Conservation (phyloP, 192 early-diverging fungal genomes). For the Podila epicladia region DNA sequence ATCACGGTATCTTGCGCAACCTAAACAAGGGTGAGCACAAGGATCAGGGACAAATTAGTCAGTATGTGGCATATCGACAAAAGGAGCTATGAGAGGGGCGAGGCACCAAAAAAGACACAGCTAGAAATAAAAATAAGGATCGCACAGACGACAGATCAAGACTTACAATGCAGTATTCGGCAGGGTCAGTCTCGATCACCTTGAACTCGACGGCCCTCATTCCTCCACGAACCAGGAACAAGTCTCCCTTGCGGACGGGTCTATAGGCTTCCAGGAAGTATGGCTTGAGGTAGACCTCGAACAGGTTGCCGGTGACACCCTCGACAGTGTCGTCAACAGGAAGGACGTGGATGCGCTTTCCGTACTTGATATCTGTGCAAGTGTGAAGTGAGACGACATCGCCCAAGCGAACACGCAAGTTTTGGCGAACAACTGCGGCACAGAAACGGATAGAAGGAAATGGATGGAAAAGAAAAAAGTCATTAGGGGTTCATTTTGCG, state of each 20-base stretch:
- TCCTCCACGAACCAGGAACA: constrained; percentile 92
- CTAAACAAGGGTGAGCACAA: constrained; percentile 47
- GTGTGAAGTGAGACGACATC: constrained; percentile 97
- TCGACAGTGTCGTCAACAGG: constrained; percentile 99
- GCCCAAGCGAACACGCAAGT: constrained; percentile 94
- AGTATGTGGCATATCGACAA: background rate
- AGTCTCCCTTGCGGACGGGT: constrained; percentile 94
- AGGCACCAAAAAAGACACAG: too few species aligned
- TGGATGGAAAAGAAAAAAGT: constrained; percentile 7
- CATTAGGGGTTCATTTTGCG: background rate
- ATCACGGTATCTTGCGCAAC: constrained; percentile 98
- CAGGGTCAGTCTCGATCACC: constrained; percentile 94
- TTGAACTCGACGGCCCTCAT: constrained; percentile 99
- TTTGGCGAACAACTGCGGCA: constrained; percentile 86
- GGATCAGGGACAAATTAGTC: background rate
- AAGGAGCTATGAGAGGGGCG: background rate
- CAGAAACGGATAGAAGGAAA: background rate
- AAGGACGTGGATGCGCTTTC: constrained; percentile 94
- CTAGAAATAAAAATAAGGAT: background rate
- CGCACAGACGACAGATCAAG: background rate
- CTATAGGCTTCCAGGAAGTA: constrained; percentile 99
- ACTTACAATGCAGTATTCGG: constrained; percentile 95
- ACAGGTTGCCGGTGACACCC: constrained; percentile 96
- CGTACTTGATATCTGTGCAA: constrained; percentile 97
- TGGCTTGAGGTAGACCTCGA: constrained; percentile 97